Base-by-base conservation (phyloP, 495 filamentous ascomycete genomes). In the Lophiotrema nucula region DNA sequence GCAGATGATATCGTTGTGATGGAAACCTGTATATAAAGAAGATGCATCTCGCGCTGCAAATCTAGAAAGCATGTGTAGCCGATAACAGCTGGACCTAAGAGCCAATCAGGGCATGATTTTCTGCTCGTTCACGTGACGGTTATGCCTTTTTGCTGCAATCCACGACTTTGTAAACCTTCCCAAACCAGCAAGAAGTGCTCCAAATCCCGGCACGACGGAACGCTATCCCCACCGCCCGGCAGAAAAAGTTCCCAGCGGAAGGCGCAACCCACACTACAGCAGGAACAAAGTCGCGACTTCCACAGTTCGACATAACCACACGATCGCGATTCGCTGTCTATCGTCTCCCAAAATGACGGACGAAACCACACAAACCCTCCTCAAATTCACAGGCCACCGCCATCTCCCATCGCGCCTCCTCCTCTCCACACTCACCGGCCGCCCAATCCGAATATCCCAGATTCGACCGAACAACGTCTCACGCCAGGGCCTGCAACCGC, bases 341-440 rank as follows among this genome's bases (percentile, higher is more conserved):
- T 6, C 8, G 6, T 13, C 21, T 3, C 21, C 18, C 47, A 60
- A 24, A 24, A 68, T 68, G 65, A 21, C 65, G 12, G 57, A 58
- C 42, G 46, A 52, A 54, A 53, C 47, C 16, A 37, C 61, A 15
- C 67, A 66, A 18, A 69, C 78, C 11, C 81, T 81, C 5, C 70
- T 89, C 54, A 79, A 77, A 39, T 90, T 97, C 69, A 93, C 86
- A 47, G 82, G 86, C 64, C 90, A 96, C 70, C 85, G 86, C 63
- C 83, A 86, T 56, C 85, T 99, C 48, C 77, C 87, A 28, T 83
- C 89, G 48, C 90, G 95, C 26, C 83, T 97, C 23, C 83, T 96
- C 18, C 87, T 99, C 48, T 79, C 92, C 22, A 97, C 93, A 2
- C 83, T 99, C 41, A 96, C 90, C 25, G 95, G 95, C 57, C 83